Base-by-base conservation (phyloP, 2,329 filamentous ascomycete species). In the Lasiodiplodia citricola region DNA sequence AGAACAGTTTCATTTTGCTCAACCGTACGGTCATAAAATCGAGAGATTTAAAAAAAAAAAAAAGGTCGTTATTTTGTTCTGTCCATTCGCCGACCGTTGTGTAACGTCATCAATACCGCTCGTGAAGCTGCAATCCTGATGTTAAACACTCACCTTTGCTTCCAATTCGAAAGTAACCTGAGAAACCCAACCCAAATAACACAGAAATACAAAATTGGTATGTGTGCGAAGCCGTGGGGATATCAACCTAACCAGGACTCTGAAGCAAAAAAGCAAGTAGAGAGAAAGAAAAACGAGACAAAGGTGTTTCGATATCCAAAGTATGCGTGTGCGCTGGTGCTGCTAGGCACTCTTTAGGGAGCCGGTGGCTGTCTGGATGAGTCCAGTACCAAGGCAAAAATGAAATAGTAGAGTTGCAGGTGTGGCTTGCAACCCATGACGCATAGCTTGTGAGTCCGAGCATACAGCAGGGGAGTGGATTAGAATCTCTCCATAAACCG, bases 401-500 rank as follows among this genome's bases (percentile, higher is more conserved):
- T 18, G 18, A 47, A 47, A 21, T 47, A n/a, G n/a, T 4, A 47
- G 21, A 21, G 44, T n/a, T 11, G 10, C 44, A 21, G n/a, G 21
- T 3, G n/a, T 21, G 3, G 3, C 10, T 8, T 2, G 44, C 7
- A 47, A 4, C 44, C 21, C 44, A 47, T 10, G 44, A n/a, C 31
- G 44, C 4, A n/a, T 47, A 21, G 8, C 21, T 10, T 4, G n/a
- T 47, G 44, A 18, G 44, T 2, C 18, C 7, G 5, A 21, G 18
- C 44, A 44, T 44, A 14, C 41, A n/a, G 7, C 18, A 47, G 7
- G 18, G 18, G 1, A 21, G n/a, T 10, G 7, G 7, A 21, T 66
- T 38, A 67, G 37, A 67, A 67, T 31, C 55, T 52, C 28, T 67
- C 65, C 55, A 51, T 52, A n/a, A 67, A 67, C 4, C 55, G 41